Evolutionary conservation across 306 rosid genomes (phyloP), one percentile per base, ranked within the genome.

Genomic region (Luffa aegyptiaca): DNA sequence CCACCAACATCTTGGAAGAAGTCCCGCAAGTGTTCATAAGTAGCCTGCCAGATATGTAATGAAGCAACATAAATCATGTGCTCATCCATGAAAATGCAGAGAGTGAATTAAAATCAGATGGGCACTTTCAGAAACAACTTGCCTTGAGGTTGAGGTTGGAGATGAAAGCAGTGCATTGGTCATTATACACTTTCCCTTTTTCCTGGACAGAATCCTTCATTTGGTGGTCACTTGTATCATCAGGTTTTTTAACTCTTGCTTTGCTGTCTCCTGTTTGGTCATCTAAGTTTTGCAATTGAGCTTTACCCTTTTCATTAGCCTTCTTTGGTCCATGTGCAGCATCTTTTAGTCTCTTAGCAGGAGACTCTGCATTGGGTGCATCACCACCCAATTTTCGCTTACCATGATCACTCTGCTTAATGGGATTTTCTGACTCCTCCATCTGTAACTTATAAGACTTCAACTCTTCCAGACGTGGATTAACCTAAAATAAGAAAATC

Each of bases 1-100:
- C 97, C 97, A 82, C 97, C 96, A 16, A 87, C 88, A 87, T 95
- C 97, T 59, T 88, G 62, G 78, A 95, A 95, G 88, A 95, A 93
- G 78, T 88, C 85, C 59, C 76, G 92, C 62, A 95, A 80, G 83
- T 95, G 86, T 12, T 91, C 93, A 85, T 80, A 18, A 80, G 75
- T 93, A 83, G 88, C 93, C 97, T 95, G 94, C 77, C 84, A 82
- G 79, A 76, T 65, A 76, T 78, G 59, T 35, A 8, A 49, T 26
- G 39, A 45, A 31, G 55, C 26, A 26, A n/a, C 80, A 41, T 53
- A 8, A 56, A 20, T 35, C 10, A 57, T 41, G 26, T 56, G 53
- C 41, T 21, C 80, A 77, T 41, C 52, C 69, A 77, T 7, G 48
- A 36, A 58, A 31, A 77, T 55, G 70, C 48, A 57, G 53, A 56